These are phyloP conservation scores for Mycothermus thermophilus DNA, from an alignment of 495 filamentous ascomycete genomes.

Conservation along the genomic window DNA sequence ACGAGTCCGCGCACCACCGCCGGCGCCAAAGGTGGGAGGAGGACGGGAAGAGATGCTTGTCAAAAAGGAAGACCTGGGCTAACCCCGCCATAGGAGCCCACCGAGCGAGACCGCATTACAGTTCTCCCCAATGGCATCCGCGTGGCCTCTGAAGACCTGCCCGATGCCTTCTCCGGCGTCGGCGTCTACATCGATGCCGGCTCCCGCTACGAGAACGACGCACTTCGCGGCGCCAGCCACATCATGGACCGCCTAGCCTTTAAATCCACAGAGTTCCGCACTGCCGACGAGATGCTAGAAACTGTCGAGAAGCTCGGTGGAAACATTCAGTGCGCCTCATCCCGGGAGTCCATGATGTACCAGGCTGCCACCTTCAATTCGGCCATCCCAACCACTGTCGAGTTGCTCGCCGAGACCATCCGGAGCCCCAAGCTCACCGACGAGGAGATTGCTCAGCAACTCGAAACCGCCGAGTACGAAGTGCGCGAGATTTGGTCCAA, in stretches of 20 bases:
- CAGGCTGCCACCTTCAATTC: constrained; percentile 97
- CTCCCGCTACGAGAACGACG: constrained; percentile 82
- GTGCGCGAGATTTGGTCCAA: constrained; percentile 97
- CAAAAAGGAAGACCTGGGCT: neutral
- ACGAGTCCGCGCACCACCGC: too few species aligned
- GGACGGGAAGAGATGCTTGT: too few species aligned
- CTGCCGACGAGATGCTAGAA: constrained; percentile 77
- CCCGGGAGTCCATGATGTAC: constrained; percentile 95
- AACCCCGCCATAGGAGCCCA: constrained; percentile 52
- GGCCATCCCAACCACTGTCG: constrained; percentile 69
- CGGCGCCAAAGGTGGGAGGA: too few species aligned
- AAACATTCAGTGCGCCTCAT: constrained; percentile 92
- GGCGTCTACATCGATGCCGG: constrained; percentile 96
- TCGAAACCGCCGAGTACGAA: constrained; percentile 87
- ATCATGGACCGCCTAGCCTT: constrained; percentile 94
- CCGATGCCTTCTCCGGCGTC: constrained; percentile 87
- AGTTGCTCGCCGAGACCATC: constrained; percentile 85
- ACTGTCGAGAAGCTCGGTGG: constrained; percentile 74
- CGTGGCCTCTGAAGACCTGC: constrained; percentile 88
- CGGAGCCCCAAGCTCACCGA: constrained; percentile 81
- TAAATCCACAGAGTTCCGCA: constrained; percentile 68
- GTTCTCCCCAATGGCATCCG: constrained; percentile 86
- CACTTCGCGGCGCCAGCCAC: constrained; percentile 80
- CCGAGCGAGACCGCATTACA: constrained; percentile 76
- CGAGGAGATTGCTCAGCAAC: constrained; percentile 71